Evolutionary conservation across 2,329 filamentous ascomycete genomes (phyloP), one percentile per base, ranked within the genome.

Genomic region (Xylaria sp.): DNA sequence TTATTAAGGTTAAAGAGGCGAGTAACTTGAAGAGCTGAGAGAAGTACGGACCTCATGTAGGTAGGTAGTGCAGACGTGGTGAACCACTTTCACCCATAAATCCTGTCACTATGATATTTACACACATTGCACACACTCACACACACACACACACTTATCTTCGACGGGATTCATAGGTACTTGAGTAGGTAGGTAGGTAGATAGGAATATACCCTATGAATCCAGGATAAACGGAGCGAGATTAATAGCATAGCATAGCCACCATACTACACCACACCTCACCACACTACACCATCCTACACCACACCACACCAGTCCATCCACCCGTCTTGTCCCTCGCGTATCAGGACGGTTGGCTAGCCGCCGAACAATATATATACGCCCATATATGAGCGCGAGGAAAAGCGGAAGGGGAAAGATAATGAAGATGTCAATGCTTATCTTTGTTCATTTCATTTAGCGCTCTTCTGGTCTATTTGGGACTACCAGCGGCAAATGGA

Each of bases 341-440:
- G 62, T 64, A 64, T 64, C 44, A 64, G 57, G 34, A 12, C 18
- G 13, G 23, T 50, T 46, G 20, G 50, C 37, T 66, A 66, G 44
- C 65, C 59, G 65, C 57, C 32, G 41, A 39, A 46, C 41, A 18
- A 61, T 20, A 61, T 18, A 55, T 62, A 37, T 37, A 37, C 34
- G 23, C 2, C 32, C 32, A 34, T 34, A 34, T 34, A 34, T 34
- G 34, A 54, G 41, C 32, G 46, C 18, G 51, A 55, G 5, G 23
- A 15, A 15, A 23, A 9, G 54, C 7, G 9, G 34, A 56, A 56
- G n/a, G n/a, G 10, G 39, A 20, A 41, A 20, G 13, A 39, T 18
- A 56, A 13, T 13, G 13, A 37, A 12, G 5, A 28, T 9, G 15
- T 44, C 13, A 15, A 44, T n/a, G 12, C 10, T 15, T 41, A 4